Evolutionary conservation across 345 rosid species (phyloP), one percentile per base, ranked within the genome.

Genomic region (Populus pruinosa): DNA sequence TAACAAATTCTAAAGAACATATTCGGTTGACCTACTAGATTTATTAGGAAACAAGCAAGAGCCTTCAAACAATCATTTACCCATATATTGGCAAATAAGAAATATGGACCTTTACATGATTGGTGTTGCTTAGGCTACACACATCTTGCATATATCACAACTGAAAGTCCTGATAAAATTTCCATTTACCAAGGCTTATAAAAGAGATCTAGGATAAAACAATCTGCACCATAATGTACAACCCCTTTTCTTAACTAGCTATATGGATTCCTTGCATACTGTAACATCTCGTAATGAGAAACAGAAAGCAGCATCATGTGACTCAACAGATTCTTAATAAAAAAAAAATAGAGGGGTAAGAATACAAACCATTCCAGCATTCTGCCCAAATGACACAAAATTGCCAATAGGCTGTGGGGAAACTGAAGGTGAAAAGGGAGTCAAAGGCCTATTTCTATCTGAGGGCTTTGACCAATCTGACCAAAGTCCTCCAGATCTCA

Each of bases 391-490:
- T 76, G 91, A 85, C 71, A 93, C 93, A 80, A 83, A 81, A 5
- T 85, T 70, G 67, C 90, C 84, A 63, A 89, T 82, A 64, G 93
- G 96, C 85, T 91, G 98, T 43, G 96, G 93, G 80, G 93, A 93
- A 80, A 88, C 85, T 41, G 88, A 89, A 36, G 94, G 94, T 23
- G 92, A 88, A 79, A 89, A 76, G 27, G 90, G 83, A 77, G 96
- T 70, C 67, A 88, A 81, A 76, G 92, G 85, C 78, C 96, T 83
- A 71, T 90, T 92, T 78, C 91, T 87, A 47, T 91, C 93, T 76
- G 91, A 81, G 64, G 93, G 90, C 85, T 87, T 90, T 41, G 90
- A 84, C 91, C 91, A 93, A 83, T 91, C 93, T 20, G 96, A 87
- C 96, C 93, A 90, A 83, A 87, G 84, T 43, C 94, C 96, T 85